These are phyloP conservation scores for Kwoniella bestiolae DNA, from an alignment of 768 basidiomycete genomes.

Conservation along the genomic window DNA sequence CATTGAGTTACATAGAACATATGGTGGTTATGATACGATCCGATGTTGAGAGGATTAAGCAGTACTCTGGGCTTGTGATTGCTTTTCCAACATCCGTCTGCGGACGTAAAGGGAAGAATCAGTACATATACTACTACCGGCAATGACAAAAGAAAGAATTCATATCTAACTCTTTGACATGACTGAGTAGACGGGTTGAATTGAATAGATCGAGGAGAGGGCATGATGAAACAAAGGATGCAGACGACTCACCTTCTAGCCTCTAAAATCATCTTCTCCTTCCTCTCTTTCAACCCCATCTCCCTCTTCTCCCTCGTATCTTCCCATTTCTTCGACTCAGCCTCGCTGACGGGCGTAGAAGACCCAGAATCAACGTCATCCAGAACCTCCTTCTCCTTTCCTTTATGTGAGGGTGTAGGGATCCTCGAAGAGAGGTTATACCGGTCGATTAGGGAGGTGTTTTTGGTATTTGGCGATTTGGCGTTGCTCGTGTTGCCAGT, in stretches of 20 bases:
- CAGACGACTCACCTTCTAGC: slow-evolving; percentile 50
- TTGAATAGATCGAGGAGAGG: neutral
- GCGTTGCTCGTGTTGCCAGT: slow-evolving; percentile 9
- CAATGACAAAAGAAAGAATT: neutral
- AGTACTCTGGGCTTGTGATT: slow-evolving; percentile 18
- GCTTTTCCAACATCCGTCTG: slow-evolving; percentile 46
- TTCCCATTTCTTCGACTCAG: slow-evolving; percentile 42
- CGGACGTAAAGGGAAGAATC: neutral
- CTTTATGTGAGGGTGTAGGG: slow-evolving; percentile 31
- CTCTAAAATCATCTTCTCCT: slow-evolving; percentile 56
- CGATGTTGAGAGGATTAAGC: neutral
- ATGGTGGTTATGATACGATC: neutral
- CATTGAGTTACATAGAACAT: neutral
- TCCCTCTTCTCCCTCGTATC: slow-evolving; percentile 50
- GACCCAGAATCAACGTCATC: neutral
- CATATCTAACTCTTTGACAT: neutral
- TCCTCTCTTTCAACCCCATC: slow-evolving; percentile 50
- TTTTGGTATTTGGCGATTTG: slow-evolving; percentile 4
- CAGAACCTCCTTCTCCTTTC: slow-evolving; percentile 35
- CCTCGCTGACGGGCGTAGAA: neutral
- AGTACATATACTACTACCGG: neutral
- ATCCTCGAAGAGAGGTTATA: slow-evolving; percentile 41
- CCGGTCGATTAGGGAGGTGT: slow-evolving; percentile 48
- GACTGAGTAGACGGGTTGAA: neutral
- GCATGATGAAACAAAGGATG: neutral